phyloP scores from a whole-genome alignment of 2,329 filamentous ascomycete genomes.

The Neurospora crassa region DNA sequence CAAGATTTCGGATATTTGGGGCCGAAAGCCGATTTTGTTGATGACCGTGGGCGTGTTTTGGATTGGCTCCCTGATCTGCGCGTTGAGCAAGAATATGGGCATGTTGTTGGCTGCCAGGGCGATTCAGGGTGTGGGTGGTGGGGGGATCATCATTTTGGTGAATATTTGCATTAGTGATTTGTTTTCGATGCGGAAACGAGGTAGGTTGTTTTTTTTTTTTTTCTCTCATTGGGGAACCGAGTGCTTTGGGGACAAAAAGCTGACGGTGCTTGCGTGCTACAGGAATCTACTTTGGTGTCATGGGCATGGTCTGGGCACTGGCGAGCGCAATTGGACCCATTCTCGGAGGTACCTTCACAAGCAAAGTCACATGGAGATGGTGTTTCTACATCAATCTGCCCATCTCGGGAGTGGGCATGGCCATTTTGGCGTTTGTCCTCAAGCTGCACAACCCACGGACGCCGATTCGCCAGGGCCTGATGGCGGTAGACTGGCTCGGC shows the following conservation, averaged over 20 bases:
- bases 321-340: constrained; percentile 55
- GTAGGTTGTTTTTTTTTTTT: constrained; percentile 5
- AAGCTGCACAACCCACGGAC: constrained; percentile 60
- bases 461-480: constrained; percentile 49
- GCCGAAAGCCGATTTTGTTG: constrained; percentile 43
- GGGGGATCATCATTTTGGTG: constrained; percentile 41
- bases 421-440: constrained; percentile 51
- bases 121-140: constrained; percentile 42
- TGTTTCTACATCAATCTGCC: constrained; percentile 40
- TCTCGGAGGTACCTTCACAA: constrained; percentile 53
- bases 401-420: constrained; percentile 43
- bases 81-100: constrained; percentile 32
- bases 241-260: neutral
- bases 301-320: constrained; percentile 58
- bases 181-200: constrained; percentile 35
- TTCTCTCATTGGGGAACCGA: neutral
- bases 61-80: constrained; percentile 39
- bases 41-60: constrained; percentile 40
- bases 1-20: constrained; percentile 49
- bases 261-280: neutral
- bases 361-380: constrained; percentile 51
- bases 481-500: constrained; percentile 52
- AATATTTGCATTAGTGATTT: constrained; percentile 45
- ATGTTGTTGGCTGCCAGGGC: constrained; percentile 38
- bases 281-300: constrained; percentile 50